Conservation (phyloP, 345 rosid species). For the Pseudoturritis turrita region DNA sequence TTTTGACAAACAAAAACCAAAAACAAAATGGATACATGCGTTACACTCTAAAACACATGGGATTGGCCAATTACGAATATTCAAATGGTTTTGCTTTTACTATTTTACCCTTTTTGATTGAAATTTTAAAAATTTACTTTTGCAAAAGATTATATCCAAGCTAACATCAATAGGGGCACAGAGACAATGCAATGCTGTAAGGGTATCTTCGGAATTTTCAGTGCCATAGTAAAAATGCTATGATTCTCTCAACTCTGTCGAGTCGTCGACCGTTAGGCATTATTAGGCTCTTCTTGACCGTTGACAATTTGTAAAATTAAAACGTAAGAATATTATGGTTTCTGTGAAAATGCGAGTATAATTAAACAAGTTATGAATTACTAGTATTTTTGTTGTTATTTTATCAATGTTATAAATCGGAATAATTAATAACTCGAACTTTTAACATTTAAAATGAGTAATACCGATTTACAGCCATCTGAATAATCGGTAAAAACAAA, state of each 20-base stretch:
- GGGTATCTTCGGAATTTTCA: not conserved
- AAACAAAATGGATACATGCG: not conserved
- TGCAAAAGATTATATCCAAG: not conserved
- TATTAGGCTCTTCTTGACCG: not conserved
- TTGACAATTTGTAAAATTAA: not conserved
- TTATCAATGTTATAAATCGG: not conserved
- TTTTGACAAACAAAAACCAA: not conserved
- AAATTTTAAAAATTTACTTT: not conserved
- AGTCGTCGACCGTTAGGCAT: constrained; percentile 21
- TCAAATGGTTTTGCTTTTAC: not conserved
- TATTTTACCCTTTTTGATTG: not conserved
- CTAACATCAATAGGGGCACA: not conserved
- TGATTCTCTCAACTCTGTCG: constrained; percentile 5
- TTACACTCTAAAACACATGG: not conserved
- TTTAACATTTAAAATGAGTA: not conserved
- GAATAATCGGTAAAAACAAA: not conserved
- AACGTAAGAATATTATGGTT: not conserved
- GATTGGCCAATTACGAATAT: not conserved
- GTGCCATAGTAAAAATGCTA: constrained; percentile 1
- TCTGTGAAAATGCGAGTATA: not conserved
- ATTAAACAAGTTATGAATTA: not conserved
- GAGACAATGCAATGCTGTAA: not conserved
- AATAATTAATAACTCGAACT: not conserved
- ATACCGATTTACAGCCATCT: not conserved
- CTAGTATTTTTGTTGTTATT: too few species aligned